Base-by-base conservation (phyloP, 768 basidiomycete genomes). In the Kwoniella pini region DNA sequence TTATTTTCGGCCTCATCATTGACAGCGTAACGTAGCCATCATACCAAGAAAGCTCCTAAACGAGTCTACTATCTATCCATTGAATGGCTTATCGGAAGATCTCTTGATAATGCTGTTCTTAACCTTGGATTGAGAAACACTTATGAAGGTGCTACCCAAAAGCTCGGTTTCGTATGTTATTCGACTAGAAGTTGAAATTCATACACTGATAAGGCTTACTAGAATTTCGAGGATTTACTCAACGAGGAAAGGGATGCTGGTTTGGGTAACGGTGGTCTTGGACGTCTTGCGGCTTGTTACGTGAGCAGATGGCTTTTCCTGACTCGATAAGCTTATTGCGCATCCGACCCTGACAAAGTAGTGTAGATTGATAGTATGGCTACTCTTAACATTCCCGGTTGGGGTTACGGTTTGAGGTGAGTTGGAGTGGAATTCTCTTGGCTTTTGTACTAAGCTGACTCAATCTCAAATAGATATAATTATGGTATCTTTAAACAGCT, bases 401-500 rank as follows among this genome's bases (percentile, higher is more conserved):
- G 93, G 92, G 95, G 95, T 44, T 97, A 97, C 70, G 93, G 93
- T 42, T 79, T 96, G 59, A 82, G 93, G 43, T 95, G 92, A 70
- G 56, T 19, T 11, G 28, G 36, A 42, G 13, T 17, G 9, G 7
- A 17, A 15, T 33, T 40, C 13, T 28, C 27, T 43, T 28, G 26
- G 28, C 21, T n/a, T n/a, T n/a, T n/a, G n/a, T n/a, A n/a, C n/a
- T n/a, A n/a, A 17, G 24, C 42, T 45, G 50, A 64, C 36, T 31
- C 48, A 42, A n/a, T n/a, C n/a, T 24, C 13, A 28, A 69, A 4
- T 22, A 52, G 55, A 57, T 67, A 80, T 83, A 87, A 90, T 77
- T 94, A 92, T 70, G 93, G 93, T 55, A 96, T 98, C 81, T 98
- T 99, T 85, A 88, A 93, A 80, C 86, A 89, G 79, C 84, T 92